phyloP scores from a whole-genome alignment of 1,284 basidiomycete species.

The Wallemia mellicola region DNA sequence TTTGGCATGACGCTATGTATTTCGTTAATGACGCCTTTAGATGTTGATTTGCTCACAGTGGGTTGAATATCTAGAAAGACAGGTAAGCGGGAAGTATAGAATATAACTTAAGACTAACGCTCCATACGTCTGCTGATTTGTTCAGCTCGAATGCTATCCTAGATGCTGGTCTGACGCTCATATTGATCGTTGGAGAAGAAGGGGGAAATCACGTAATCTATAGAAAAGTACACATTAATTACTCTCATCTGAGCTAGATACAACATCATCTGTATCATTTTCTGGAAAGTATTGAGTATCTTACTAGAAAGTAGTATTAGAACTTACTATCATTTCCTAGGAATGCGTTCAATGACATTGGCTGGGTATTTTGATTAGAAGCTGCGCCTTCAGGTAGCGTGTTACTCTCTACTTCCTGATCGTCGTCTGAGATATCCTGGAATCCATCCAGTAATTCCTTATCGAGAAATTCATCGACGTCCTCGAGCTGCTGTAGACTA shows the following conservation, averaged over 20 bases:
- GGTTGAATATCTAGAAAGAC: no score
- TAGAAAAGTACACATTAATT: background rate
- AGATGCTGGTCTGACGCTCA: background rate
- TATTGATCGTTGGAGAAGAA: background rate
- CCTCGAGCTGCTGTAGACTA: background rate
- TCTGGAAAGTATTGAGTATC: background rate
- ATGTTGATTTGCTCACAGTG: background rate
- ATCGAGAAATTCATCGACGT: background rate
- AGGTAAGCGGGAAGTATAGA: no score
- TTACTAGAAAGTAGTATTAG: background rate
- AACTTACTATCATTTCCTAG: background rate
- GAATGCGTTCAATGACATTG: background rate
- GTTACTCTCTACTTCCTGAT: background rate
- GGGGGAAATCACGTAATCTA: background rate
- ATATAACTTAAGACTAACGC: no score
- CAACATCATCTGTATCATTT: background rate
- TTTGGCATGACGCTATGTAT: constrained; percentile 23
- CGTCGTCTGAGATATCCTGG: background rate
- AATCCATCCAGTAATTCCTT: background rate
- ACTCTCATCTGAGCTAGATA: background rate
- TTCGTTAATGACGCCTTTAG: background rate
- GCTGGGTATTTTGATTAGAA: background rate
- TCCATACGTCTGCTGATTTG: background rate
- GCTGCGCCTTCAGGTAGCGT: background rate
- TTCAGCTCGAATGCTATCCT: background rate